Base-by-base conservation (phyloP, 2,329 filamentous ascomycete genomes). In the Aspergillus arachidicola region DNA sequence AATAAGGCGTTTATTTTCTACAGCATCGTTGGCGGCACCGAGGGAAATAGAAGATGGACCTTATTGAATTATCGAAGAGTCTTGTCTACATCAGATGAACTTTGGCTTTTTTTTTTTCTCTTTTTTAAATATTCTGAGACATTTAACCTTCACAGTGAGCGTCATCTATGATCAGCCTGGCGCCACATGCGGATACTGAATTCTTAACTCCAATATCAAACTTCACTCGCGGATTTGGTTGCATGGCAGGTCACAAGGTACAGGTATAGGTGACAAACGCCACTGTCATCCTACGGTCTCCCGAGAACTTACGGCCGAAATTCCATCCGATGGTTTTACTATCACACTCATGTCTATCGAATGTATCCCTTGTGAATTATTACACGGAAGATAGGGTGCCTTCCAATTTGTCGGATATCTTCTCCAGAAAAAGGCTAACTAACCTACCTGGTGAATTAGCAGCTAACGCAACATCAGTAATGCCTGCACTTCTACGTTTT, bases 1-100 rank as follows among this genome's bases (percentile, higher is more conserved):
- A 41, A 36, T 28, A 19, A 10, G 51, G n/a, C 51, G 46, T 51
- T 59, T 59, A 36, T 43, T 53, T 51, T 28, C 38, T 54, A 14
- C n/a, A 21, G 48, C 19, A 51, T 51, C 10, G 7, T 51, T 21
- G 19, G 48, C 2, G 4, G 30, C 28, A 19, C n/a, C 16, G 48
- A 32, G 19, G 4, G 28, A 14, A 34, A 34, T 51, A 34, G 28
- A 51, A 6, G 48, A 30, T n/a, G 16, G 14, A 16, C 6, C 14
- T n/a, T n/a, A 21, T 51, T 32, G 26, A 51, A 32, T 32, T 30
- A 5, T 21, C 9, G 2, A n/a, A 32, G 32, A 51, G 16, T 16
- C 23, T 26, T 23, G 9, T 51, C 26, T 19, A 32, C n/a, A 7
- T 11, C 16, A 32, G 19, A 19, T 12, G 48, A 14, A 51, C 4